Evolutionary conservation across 169 alveolate species (phyloP).

Genomic region (Plasmodium knowlesi): DNA sequence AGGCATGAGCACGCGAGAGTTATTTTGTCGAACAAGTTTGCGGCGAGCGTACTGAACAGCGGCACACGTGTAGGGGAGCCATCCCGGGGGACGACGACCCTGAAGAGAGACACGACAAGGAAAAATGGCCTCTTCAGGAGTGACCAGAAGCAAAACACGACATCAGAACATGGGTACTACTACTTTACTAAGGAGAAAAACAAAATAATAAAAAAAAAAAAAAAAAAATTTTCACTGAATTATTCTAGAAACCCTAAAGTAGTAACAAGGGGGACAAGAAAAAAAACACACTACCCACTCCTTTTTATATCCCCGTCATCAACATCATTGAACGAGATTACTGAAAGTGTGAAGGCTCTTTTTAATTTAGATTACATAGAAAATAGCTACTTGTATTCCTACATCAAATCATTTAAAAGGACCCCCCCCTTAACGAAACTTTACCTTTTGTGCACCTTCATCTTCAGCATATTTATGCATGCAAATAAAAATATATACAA

Average conservation of each 20-base stretch:
- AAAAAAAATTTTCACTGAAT: constrained; percentile 48
- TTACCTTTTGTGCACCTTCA: constrained; percentile 32
- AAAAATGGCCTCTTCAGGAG: background rate
- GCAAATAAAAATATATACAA: constrained; percentile 63
- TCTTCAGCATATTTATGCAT: constrained; percentile 56
- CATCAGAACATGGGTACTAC: constrained; percentile 15
- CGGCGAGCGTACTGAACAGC: background rate
- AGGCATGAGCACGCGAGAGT: background rate
- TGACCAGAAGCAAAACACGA: background rate
- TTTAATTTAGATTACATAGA: constrained; percentile 68
- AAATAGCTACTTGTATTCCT: constrained; percentile 33
- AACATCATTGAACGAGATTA: constrained; percentile 33
- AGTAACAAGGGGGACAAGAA: background rate
- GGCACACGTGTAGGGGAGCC: background rate
- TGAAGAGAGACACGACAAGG: background rate
- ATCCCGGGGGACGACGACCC: background rate
- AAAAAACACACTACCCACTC: background rate
- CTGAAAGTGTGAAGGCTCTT: constrained; percentile 46
- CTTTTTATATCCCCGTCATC: constrained; percentile 26
- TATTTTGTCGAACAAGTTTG: background rate
- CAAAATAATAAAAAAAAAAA: constrained; percentile 21
- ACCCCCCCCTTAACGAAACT: constrained; percentile 72
- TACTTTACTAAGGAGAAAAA: constrained; percentile 29
- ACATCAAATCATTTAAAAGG: constrained; percentile 58
- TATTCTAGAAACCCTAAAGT: background rate